Evolutionary conservation across 2,329 filamentous ascomycete genomes (phyloP), one percentile per base, ranked within the genome.

Genomic region (Penicillium fuscoglaucum): DNA sequence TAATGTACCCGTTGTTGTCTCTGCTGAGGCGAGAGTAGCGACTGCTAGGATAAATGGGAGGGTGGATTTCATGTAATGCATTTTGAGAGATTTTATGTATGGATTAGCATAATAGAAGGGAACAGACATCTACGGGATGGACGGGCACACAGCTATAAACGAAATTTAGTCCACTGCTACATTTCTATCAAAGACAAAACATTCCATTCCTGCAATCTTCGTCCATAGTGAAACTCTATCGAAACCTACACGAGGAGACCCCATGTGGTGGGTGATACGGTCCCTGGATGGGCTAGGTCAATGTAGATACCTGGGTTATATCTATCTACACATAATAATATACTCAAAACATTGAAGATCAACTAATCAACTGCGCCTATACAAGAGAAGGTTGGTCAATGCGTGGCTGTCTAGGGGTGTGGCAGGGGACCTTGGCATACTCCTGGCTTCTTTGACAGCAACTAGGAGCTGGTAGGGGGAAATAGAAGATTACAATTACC

Each of bases 151-250:
- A 24, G 6, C 17, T 47, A 47, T 47, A 47, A n/a, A 9, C n/a
- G 8, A 35, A 43, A 43, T 31, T 2, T 8, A 29, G 17, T 3
- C 37, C 26, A 24, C 19, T 19, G 15, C 41, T 28, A 19, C 53
- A 56, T 33, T 33, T 15, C 31, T 33, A 21, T n/a, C 15, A 46
- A 54, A 58, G 50, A 54, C 55, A 55, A 33, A 17, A 44, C 55
- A 54, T 57, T 57, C 54, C 33, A 45, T 31, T 39, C 54, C 24
- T 47, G 24, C 19, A 17, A 21, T 21, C 45, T 33, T 33, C 29
- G 17, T 10, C 13, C 6, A 3, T 17, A 13, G 45, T 7, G 19
- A 24, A 47, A 47, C 13, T 21, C 13, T 45, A 24, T 47, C 29
- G 12, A 17, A 10, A 1, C 1, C 4, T 7, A 9, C 7, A 21